Conservation (phyloP, 2,329 filamentous ascomycete species). For the Neofusicoccum kwambonambiense region DNA sequence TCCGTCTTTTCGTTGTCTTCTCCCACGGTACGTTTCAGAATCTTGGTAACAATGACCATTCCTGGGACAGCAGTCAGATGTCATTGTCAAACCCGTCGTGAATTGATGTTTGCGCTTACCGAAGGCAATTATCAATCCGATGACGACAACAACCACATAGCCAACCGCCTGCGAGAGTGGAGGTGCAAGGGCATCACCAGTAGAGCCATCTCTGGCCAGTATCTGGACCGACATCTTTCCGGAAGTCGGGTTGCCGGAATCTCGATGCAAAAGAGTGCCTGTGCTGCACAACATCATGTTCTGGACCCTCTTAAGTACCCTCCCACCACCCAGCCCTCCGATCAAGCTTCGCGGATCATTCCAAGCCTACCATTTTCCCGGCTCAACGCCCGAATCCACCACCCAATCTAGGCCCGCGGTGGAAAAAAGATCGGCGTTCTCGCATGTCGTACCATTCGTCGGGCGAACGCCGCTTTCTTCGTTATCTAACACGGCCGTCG, state of each 20-base stretch:
- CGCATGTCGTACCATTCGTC: neutral
- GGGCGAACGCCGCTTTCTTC: neutral
- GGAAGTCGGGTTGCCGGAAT: too few species aligned
- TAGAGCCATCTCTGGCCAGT: neutral
- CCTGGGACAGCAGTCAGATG: conserved; percentile 22
- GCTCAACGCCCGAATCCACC: neutral
- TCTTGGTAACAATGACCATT: conserved; percentile 49
- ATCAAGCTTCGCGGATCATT: neutral
- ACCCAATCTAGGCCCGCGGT: neutral
- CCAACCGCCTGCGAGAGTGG: conserved; percentile 36
- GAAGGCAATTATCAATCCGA: conserved; percentile 43
- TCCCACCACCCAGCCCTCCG: neutral
- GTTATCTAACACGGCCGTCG: too few species aligned
- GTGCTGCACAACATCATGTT: neutral
- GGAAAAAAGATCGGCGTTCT: neutral
- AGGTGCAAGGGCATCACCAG: conserved; percentile 20
- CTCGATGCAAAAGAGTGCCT: too few species aligned
- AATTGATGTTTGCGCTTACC: conserved; percentile 25
- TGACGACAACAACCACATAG: conserved; percentile 44
- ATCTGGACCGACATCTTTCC: neutral
- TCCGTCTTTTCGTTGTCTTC: conserved; percentile 56
- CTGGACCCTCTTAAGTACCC: neutral
- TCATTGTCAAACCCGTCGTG: too few species aligned
- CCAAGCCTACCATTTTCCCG: neutral
- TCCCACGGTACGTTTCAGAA: conserved; percentile 46